A percentile compares a stretch with the other conserved stretches of the same genome.
phyloP scores from a whole-genome alignment of 495 filamentous ascomycete species.

The Penicillium subrubescens region DNA sequence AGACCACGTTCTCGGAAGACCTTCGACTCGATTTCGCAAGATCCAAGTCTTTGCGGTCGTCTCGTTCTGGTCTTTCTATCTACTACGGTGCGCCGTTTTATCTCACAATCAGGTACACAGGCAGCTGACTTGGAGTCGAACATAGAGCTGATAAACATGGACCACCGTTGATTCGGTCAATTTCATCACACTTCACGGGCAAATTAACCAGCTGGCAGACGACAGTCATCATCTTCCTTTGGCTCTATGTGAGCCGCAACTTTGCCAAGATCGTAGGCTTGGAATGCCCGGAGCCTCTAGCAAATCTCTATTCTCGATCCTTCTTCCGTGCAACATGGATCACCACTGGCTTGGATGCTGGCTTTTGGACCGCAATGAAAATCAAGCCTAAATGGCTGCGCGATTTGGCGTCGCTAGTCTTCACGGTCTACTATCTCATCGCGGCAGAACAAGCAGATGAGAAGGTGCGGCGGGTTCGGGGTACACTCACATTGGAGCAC shows the following conservation, averaged over 20 bases:
- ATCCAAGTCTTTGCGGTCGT: conserved; percentile 91
- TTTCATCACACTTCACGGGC: conserved; percentile 69
- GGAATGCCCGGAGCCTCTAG: conserved; percentile 89
- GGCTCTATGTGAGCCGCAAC: conserved; percentile 89
- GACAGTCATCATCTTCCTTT: conserved; percentile 82
- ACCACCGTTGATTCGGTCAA: conserved; percentile 69
- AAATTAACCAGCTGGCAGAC: conserved; percentile 87
- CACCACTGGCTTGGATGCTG: conserved; percentile 89
- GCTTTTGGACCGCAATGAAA: conserved; percentile 98
- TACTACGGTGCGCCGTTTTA: conserved; percentile 59
- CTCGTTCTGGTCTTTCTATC: conserved; percentile 85
- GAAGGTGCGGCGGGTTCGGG: conserved; percentile 91
- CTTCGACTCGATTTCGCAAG: conserved; percentile 86
- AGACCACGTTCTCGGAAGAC: conserved; percentile 92
- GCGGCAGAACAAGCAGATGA: conserved; percentile 94
- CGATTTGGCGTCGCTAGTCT: conserved; percentile 79
- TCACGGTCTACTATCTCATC: conserved; percentile 85
- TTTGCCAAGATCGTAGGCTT: conserved; percentile 90
- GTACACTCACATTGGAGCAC: conserved; percentile 85
- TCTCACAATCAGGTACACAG: background rate
- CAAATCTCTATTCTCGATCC: conserved; percentile 90
- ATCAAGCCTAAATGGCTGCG: conserved; percentile 79
- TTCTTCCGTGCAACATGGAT: conserved; percentile 99
- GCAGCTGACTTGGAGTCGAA: background rate
- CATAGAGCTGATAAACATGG: conserved; percentile 83